These are phyloP conservation scores for Candida sojae DNA, from an alignment of 1,139 yeast genomes.

Conservation along the genomic window DNA sequence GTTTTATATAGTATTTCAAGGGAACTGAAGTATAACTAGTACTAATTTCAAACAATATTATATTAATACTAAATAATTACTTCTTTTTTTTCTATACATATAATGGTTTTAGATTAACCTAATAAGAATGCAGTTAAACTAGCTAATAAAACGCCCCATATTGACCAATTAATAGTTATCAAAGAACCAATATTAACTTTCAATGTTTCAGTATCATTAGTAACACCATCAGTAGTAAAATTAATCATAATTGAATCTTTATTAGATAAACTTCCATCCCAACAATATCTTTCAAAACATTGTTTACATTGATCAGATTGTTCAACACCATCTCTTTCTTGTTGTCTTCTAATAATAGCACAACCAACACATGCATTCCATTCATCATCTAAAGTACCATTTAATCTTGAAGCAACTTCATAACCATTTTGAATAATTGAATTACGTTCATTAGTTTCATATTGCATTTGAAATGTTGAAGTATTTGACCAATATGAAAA, in stretches of 20 bases:
- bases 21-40: too few relatives aligned
- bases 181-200: slow-evolving; percentile 6
- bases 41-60: too few relatives aligned
- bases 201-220: slow-evolving; percentile 29
- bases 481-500: slow-evolving; percentile 68
- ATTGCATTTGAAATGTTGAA: slow-evolving; percentile 69
- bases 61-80: too few relatives aligned
- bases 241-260: slow-evolving; percentile 25
- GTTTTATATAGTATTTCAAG: too few relatives aligned
- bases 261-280: slow-evolving; percentile 59
- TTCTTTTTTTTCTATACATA: neutral
- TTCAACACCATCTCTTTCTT: slow-evolving; percentile 38
- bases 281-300: slow-evolving; percentile 59
- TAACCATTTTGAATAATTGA: slow-evolving; percentile 77
- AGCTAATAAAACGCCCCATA: slow-evolving; percentile 13
- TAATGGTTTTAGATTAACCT: neutral
- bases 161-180: slow-evolving; percentile 14
- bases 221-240: slow-evolving; percentile 50
- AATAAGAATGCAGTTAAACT: slow-evolving; percentile 4
- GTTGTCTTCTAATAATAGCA: slow-evolving; percentile 46
- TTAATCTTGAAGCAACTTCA: slow-evolving; percentile 71
- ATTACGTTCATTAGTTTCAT: slow-evolving; percentile 57
- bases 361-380: slow-evolving; percentile 86
- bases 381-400: slow-evolving; percentile 69
- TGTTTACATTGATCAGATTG: slow-evolving; percentile 42